These are phyloP conservation scores for Botrytis sinoallii DNA, from an alignment of 2,329 filamentous ascomycete species.

Conservation along the genomic window DNA sequence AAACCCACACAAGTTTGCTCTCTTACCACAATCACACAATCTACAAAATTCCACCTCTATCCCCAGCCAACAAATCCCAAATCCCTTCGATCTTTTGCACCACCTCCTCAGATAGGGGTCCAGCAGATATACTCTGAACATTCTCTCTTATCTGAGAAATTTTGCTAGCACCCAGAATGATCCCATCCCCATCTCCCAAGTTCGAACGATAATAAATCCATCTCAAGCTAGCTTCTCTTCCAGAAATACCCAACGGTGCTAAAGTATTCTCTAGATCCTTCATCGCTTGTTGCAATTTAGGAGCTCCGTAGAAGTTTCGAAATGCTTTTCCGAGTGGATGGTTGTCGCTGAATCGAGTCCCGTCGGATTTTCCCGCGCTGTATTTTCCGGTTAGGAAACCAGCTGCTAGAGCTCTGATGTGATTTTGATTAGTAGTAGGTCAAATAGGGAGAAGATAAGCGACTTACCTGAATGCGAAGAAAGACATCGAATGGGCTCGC, in stretches of 20 bases:
- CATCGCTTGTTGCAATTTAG: background rate
- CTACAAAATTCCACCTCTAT: background rate
- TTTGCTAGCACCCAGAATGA: background rate
- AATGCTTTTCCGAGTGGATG: background rate
- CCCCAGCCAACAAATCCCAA: background rate
- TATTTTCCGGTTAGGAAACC: constrained; percentile 5
- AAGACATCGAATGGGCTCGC: background rate
- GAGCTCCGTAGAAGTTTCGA: background rate
- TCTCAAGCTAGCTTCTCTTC: background rate
- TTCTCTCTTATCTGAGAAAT: background rate
- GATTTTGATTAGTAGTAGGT: background rate
- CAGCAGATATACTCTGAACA: background rate
- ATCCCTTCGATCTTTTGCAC: background rate
- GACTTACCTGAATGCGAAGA: background rate
- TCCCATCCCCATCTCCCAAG: background rate
- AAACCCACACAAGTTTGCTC: background rate
- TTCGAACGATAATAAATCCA: constrained; percentile 3
- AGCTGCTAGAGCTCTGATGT: background rate
- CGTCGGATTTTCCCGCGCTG: background rate
- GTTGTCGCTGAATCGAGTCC: background rate
- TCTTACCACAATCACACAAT: background rate
- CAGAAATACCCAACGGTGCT: background rate
- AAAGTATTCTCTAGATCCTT: background rate
- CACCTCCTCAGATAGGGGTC: background rate
- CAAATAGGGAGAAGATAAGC: background rate